A percentile compares a stretch with the other conserved stretches of the same genome.
Evolutionary conservation across 2,329 filamentous ascomycete species (phyloP).

Genomic region (Cladosporium sp.): DNA sequence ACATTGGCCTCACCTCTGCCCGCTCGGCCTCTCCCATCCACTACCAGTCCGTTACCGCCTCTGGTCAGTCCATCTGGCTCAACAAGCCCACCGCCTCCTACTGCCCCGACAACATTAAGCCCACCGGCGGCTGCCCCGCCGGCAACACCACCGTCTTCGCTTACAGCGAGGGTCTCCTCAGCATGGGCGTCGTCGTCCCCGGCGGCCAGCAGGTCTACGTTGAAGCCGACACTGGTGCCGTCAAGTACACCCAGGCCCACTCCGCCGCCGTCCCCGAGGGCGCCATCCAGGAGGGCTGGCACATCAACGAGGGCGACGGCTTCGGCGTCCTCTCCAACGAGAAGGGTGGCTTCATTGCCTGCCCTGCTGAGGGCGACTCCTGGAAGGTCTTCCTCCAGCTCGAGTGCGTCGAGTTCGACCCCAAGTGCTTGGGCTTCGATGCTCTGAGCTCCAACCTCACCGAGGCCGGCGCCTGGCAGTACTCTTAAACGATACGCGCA

Average conservation of each 20-base stretch:
- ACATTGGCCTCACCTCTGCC: constrained; percentile 25
- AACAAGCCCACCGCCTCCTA: constrained; percentile 27
- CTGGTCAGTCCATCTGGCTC: constrained; percentile 24
- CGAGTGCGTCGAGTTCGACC: constrained; percentile 16
- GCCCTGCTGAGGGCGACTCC: constrained; percentile 14
- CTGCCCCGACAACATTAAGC: constrained; percentile 24
- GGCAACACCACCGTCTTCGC: constrained; percentile 20
- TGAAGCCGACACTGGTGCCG: constrained; percentile 23
- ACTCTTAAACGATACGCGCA: constrained; percentile 17
- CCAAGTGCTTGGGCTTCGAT: constrained; percentile 20
- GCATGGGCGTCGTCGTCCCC: constrained; percentile 24
- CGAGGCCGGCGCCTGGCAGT: constrained; percentile 23
- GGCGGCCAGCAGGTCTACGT: constrained; percentile 32
- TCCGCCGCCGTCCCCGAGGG: constrained; percentile 23
- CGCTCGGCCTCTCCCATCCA: constrained; percentile 27
- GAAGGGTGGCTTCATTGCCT: constrained; percentile 17
- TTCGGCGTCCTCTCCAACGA: constrained; percentile 20
- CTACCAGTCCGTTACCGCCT: constrained; percentile 24
- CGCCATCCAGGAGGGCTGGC: constrained; percentile 25
- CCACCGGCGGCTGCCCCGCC: constrained; percentile 21
- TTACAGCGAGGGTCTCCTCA: constrained; percentile 14
- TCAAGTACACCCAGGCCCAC: constrained; percentile 30
- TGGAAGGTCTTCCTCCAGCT: constrained; percentile 19
- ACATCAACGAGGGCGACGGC: constrained; percentile 8
- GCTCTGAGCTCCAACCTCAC: constrained; percentile 18